phyloP scores from a whole-genome alignment of 495 filamentous ascomycete genomes.

The Daldinia grandis region DNA sequence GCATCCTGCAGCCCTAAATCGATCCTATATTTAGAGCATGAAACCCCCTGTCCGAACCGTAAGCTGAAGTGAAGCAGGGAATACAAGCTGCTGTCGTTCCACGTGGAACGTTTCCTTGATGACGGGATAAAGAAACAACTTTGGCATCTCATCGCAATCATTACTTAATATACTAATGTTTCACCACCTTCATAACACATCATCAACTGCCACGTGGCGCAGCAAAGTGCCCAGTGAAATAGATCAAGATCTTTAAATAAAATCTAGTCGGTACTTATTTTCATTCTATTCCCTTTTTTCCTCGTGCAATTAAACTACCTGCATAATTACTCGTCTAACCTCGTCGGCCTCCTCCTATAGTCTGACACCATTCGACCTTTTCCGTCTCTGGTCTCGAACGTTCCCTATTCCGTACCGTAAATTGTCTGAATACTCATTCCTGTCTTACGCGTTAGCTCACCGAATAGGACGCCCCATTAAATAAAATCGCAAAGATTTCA shows the following conservation, averaged over 20 bases:
- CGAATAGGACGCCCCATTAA: neutral
- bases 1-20: conserved; percentile 23
- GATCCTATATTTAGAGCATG: conserved; percentile 22
- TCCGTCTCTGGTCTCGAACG: neutral
- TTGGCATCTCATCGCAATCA: conserved; percentile 1
- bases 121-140: conserved; percentile 1
- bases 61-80: conserved; percentile 14
- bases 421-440: no score
- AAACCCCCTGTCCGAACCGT: conserved; percentile 25
- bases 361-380: neutral
- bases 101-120: conserved; percentile 17
- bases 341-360: neutral
- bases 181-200: conserved; percentile 3
- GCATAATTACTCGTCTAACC: neutral
- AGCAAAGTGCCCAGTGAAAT: conserved; percentile 1
- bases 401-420: neutral
- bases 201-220: conserved; percentile 13
- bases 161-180: neutral
- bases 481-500: neutral
- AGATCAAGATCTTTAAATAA: neutral
- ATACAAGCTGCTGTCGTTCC: neutral
- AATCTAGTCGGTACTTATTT: neutral
- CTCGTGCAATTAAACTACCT: neutral
- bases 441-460: neutral
- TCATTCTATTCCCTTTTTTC: neutral